Percentiles rank a stretch among this genome's conserved stretches.
phyloP scores from a whole-genome alignment of 2,329 filamentous ascomycete genomes.

The Aspergillus viridinutans region DNA sequence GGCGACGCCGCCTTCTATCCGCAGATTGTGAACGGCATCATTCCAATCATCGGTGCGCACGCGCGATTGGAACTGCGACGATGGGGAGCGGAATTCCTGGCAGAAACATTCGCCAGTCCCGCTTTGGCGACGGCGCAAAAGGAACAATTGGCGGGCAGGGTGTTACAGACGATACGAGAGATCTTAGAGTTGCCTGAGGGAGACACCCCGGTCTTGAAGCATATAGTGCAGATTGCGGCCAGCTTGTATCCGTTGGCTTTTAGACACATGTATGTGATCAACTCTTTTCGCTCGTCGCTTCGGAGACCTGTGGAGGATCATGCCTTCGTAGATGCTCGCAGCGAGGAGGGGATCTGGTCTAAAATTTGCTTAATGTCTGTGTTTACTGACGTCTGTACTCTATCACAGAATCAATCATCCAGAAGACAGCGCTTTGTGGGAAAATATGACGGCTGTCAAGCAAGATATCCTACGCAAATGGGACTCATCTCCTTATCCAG shows the following conservation, averaged over 20 bases:
- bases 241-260: constrained; percentile 91
- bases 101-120: constrained; percentile 94
- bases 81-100: constrained; percentile 95
- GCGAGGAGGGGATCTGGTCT: background rate
- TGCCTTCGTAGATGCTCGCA: constrained; percentile 18
- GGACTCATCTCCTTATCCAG: constrained; percentile 71
- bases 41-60: constrained; percentile 80
- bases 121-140: constrained; percentile 72
- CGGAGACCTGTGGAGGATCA: constrained; percentile 4
- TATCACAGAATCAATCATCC: constrained; percentile 74
- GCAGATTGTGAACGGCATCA: constrained; percentile 83
- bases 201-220: constrained; percentile 77
- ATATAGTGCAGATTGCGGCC: constrained; percentile 79
- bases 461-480: constrained; percentile 81
- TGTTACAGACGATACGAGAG: constrained; percentile 70
- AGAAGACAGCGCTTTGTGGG: constrained; percentile 77
- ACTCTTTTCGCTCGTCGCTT: constrained; percentile 18
- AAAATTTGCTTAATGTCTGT: constrained; percentile 1
- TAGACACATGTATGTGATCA: constrained; percentile 79
- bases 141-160: constrained; percentile 69
- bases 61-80: constrained; percentile 75
- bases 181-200: constrained; percentile 68
- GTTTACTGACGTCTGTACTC: constrained; percentile 30
- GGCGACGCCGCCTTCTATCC: constrained; percentile 84
- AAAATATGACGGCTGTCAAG: constrained; percentile 84